phyloP scores from a whole-genome alignment of 208 protist genomes.

The Naegleria lovaniensis region DNA sequence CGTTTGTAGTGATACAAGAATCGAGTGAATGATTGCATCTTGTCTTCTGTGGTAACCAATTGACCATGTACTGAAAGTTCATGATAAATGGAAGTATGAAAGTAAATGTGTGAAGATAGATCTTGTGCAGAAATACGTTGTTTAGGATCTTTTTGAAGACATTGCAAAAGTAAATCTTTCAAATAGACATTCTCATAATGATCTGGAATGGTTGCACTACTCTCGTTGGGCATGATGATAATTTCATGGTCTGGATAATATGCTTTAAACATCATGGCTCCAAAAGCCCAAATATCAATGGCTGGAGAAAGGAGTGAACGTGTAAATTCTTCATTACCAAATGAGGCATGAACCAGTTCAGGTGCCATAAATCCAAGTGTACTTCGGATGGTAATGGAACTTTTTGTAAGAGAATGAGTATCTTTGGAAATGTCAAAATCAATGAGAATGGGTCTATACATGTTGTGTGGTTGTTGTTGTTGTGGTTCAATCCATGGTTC shows the following conservation, averaged over 20 bases:
- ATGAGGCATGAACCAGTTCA: neutral
- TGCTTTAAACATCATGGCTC: neutral
- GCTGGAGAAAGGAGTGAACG: neutral
- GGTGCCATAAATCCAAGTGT: neutral
- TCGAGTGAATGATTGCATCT: neutral
- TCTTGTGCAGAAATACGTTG: neutral
- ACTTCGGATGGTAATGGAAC: neutral
- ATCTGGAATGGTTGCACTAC: neutral
- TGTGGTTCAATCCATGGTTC: neutral
- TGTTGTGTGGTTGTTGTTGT: neutral
- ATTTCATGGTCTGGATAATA: neutral
- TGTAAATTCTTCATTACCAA: neutral
- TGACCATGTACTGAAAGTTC: neutral
- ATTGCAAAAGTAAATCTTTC: neutral
- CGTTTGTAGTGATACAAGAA: neutral
- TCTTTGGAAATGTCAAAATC: neutral
- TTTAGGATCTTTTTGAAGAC: neutral
- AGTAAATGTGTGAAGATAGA: neutral
- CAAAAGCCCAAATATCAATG: neutral
- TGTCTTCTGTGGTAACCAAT: neutral
- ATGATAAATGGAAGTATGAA: neutral
- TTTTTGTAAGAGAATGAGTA: neutral
- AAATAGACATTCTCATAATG: neutral
- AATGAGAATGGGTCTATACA: neutral
- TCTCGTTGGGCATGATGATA: neutral